Evolutionary conservation across 1,139 yeast species (phyloP).

Genomic region (Candida tropicalis): DNA sequence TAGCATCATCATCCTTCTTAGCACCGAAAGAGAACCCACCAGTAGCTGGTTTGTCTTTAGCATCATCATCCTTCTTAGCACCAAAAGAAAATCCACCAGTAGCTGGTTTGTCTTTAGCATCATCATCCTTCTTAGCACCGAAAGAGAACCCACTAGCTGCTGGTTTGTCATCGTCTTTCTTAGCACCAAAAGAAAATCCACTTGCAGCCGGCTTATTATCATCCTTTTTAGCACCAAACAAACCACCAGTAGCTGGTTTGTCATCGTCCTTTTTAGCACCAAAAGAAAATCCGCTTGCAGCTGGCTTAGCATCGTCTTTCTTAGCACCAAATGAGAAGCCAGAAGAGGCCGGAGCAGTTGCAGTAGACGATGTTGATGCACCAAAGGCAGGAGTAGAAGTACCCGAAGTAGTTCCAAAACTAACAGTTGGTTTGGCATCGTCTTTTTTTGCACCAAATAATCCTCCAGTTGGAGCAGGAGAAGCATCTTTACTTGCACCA

Average conservation of each 20-base stretch:
- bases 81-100: constrained; percentile 12
- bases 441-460: constrained; percentile 14
- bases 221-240: constrained; percentile 24
- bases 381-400: constrained; percentile 23
- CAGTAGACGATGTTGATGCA: constrained; percentile 9
- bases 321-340: constrained; percentile 16
- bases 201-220: constrained; percentile 19
- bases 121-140: constrained; percentile 30
- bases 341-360: constrained; percentile 17
- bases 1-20: constrained; percentile 24
- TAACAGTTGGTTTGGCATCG: constrained; percentile 18
- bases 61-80: too few relatives aligned
- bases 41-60: constrained; percentile 9
- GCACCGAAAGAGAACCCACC: constrained; percentile 25
- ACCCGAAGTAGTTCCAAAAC: constrained; percentile 4
- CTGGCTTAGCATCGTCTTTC: constrained; percentile 23
- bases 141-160: constrained; percentile 21
- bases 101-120: constrained; percentile 13
- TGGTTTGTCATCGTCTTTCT: constrained; percentile 21
- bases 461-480: constrained; percentile 8
- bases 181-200: constrained; percentile 21
- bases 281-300: constrained; percentile 18
- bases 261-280: constrained; percentile 27
- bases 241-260: constrained; percentile 20
- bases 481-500: constrained; percentile 27